A percentile compares a stretch with the other conserved stretches of the same genome.
Evolutionary conservation across 345 rosid species (phyloP).

Genomic region (Populus ilicifolia): DNA sequence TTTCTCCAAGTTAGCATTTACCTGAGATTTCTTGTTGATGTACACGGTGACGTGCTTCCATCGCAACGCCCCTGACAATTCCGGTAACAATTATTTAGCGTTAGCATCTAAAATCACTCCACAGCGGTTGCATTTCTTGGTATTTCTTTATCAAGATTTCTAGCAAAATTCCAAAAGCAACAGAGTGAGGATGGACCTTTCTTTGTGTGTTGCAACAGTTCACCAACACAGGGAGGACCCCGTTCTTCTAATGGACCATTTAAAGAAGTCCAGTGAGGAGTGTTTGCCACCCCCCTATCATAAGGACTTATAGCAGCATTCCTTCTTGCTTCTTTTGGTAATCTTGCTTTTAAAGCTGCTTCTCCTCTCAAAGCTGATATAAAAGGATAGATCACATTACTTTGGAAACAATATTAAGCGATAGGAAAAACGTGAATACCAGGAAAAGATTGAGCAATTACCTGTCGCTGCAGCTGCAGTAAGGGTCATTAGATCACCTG

Average conservation of each 20-base stretch:
- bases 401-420: not conserved
- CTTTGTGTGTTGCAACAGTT: conserved; percentile 59
- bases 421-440: not conserved
- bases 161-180: not conserved
- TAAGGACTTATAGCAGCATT: conserved; percentile 81
- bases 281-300: conserved; percentile 50
- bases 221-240: conserved; percentile 54
- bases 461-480: conserved; percentile 99
- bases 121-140: not conserved
- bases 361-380: conserved; percentile 83
- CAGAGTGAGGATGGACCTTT: conserved; percentile 43
- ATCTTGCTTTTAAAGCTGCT: conserved; percentile 66
- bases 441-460: conserved; percentile 16
- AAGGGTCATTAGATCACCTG: conserved; percentile 84
- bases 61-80: conserved; percentile 54
- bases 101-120: not conserved
- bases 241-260: conserved; percentile 39
- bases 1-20: conserved; percentile 5
- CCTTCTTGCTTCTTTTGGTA: conserved; percentile 85
- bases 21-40: conserved; percentile 84
- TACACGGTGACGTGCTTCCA: conserved; percentile 56
- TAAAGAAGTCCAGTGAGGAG: conserved; percentile 41
- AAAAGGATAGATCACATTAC: not conserved
- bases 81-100: conserved; percentile 4
- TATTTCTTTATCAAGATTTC: not conserved